Base-by-base conservation (phyloP, 208 protist species). In the Wallacemonas collosoma region DNA sequence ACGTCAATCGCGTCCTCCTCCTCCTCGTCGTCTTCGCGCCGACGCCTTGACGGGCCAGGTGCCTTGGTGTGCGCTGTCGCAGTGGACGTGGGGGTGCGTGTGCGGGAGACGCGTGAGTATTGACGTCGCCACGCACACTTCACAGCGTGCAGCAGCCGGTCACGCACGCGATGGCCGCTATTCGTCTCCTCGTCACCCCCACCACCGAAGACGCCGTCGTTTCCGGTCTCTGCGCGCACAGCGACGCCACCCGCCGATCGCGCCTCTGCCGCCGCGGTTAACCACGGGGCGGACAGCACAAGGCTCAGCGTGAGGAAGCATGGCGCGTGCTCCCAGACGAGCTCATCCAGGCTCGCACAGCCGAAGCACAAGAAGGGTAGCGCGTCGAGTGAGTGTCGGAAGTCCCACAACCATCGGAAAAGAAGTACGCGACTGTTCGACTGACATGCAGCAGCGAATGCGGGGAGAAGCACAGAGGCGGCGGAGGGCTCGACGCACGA, bases 361-460 rank as follows among this genome's bases (percentile, higher is more conserved):
- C 90, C 90, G 71, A 95, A 88, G 61, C 82, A 92, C 35, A 39
- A 47, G 48, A 83, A 66, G 9, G 87, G 90, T 54, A 95, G 77
- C n/a, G 90, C 90, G 8, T 86, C 77, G 36, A 87, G 75, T 5
- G 79, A 75, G 54, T 95, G 90, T 5, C 78, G 70, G 48, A 81
- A 80, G 43, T 74, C 68, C 76, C 87, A 93, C 40, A 95, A 68
- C 90, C 90, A 95, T 35, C 73, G 57, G 70, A 88, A 90, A n/a
- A 93, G 66, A 0, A 91, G 70, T 1, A 67, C 51, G 15, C 84
- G 81, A 40, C 60, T 64, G 61, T 93, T 68, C 43, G 77, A 71
- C 14, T 77, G 64, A 57, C 87, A 91, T 8, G 93, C 66, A 14
- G 67, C 68, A 7, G 71, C 70, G 50, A 76, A 72, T 12, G 67